Conservation (phyloP, 75 land plant genomes). For the Selaginella moellendorffii region DNA sequence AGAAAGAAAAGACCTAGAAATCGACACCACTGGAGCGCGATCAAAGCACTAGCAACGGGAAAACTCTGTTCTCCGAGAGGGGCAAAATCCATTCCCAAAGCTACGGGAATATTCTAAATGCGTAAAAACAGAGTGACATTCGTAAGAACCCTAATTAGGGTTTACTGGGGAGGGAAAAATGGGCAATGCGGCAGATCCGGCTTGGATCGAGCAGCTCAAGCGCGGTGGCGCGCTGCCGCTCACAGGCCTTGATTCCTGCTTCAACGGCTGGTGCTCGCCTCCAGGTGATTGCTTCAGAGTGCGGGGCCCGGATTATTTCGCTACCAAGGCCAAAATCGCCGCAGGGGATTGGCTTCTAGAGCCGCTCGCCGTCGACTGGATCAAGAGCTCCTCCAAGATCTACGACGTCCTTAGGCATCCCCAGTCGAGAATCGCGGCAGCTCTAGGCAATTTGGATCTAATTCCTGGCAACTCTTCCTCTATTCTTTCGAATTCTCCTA, state of each 20-base stretch:
- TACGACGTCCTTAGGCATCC: constrained; percentile 48
- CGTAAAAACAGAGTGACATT: no score
- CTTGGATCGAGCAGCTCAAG: constrained; percentile 52
- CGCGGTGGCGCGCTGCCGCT: constrained; percentile 55
- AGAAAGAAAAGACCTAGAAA: no score
- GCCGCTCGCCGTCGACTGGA: constrained; percentile 92
- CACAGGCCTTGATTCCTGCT: constrained; percentile 42
- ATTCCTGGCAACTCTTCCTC: background rate
- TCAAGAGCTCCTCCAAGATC: constrained; percentile 61
- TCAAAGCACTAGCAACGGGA: no score
- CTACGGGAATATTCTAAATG: no score
- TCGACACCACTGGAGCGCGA: no score
- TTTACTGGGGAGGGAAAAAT: no score
- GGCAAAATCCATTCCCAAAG: no score
- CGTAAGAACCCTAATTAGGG: no score
- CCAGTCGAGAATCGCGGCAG: constrained; percentile 45
- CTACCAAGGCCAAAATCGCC: constrained; percentile 54
- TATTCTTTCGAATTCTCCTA: background rate
- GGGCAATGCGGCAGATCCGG: constrained; percentile 16
- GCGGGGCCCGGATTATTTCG: constrained; percentile 80
- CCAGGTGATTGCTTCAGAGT: constrained; percentile 71
- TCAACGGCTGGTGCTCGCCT: constrained; percentile 87
- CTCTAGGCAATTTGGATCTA: no score
- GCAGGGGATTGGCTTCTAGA: constrained; percentile 67
- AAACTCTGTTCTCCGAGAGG: no score